Evolutionary conservation across 2,329 filamentous ascomycete species (phyloP).

Genomic region (Alternaria conjuncta): DNA sequence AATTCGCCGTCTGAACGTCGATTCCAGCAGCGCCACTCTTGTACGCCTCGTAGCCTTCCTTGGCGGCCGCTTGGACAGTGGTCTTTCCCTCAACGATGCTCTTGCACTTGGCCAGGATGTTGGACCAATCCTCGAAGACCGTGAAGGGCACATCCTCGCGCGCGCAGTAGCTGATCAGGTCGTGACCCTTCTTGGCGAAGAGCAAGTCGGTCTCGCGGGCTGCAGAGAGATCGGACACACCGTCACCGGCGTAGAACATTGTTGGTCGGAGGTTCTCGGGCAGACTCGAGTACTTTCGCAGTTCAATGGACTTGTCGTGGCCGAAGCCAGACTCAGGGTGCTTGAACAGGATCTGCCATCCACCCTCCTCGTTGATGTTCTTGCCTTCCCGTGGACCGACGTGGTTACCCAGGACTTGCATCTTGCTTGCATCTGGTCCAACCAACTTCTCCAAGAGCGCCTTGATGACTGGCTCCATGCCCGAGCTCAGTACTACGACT

Average conservation of each 20-base stretch:
- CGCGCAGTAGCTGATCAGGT: constrained; percentile 87
- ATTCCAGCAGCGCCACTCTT: constrained; percentile 54
- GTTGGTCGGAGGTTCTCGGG: constrained; percentile 73
- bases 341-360: constrained; percentile 88
- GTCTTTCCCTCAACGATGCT: constrained; percentile 75
- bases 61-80: constrained; percentile 72
- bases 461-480: constrained; percentile 91
- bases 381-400: constrained; percentile 72
- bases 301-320: constrained; percentile 95
- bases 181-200: constrained; percentile 90
- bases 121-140: constrained; percentile 82
- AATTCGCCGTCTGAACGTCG: constrained; percentile 24
- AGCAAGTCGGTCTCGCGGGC: constrained; percentile 91
- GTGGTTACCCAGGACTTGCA: constrained; percentile 91
- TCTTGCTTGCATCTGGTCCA: constrained; percentile 76
- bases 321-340: constrained; percentile 84
- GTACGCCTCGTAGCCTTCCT: constrained; percentile 56
- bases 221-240: constrained; percentile 59
- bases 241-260: constrained; percentile 84
- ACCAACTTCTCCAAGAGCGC: constrained; percentile 81
- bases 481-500: constrained; percentile 87
- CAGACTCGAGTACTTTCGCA: constrained; percentile 82
- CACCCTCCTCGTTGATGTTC: constrained; percentile 80
- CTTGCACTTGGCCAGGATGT: constrained; percentile 77
- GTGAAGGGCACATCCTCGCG: constrained; percentile 85